Evolutionary conservation across 2,329 filamentous ascomycete genomes (phyloP), one percentile per base, ranked within the genome.

Genomic region (Penicillium expansum): DNA sequence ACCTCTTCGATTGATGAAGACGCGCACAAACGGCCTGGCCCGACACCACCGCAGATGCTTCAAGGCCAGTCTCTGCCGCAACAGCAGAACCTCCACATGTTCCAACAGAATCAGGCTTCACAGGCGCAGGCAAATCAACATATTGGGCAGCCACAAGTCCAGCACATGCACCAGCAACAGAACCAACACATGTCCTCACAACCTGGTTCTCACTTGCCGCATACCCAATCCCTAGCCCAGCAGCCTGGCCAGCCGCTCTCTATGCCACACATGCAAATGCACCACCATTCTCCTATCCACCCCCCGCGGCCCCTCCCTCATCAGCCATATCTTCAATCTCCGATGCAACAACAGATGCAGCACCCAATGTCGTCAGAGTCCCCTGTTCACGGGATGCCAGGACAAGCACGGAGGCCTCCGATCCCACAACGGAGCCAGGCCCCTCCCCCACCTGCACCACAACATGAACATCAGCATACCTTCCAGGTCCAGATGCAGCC

Each of bases 401-500:
- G 48, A 32, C 53, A 58, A 27, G 55, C 62, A 33, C 51, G 54
- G 41, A 24, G 54, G 16, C 24, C 54, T 22, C 56, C 38, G 52
- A 64, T 42, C 22, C 52, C 53, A 6, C 59, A 57, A 33, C 49
- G 33, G 50, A 62, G 32, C 18, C 63, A 61, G 44, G 60, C 60
- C 10, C 67, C 67, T 20, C 48, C 62, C 2, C 61, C 66, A 5
- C 63, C 63, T n/a, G 62, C 67, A 24, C 62, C 62, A 10, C 68
- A 68, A 33, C 62, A 67, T 55, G 63, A 67, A 38, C 61, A 65
- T 27, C 65, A 67, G 37, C 67, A 68, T 48, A 66, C 63, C 18
- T 67, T 67, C 57, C 64, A 67, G 33, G 55, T 67, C 29, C 62
- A 67, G 49, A 56, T 67, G 22, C 64, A 63, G 22, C 63, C 63